These are phyloP conservation scores for Eimeria maxima DNA, from an alignment of 169 alveolate species.

Conservation along the genomic window DNA sequence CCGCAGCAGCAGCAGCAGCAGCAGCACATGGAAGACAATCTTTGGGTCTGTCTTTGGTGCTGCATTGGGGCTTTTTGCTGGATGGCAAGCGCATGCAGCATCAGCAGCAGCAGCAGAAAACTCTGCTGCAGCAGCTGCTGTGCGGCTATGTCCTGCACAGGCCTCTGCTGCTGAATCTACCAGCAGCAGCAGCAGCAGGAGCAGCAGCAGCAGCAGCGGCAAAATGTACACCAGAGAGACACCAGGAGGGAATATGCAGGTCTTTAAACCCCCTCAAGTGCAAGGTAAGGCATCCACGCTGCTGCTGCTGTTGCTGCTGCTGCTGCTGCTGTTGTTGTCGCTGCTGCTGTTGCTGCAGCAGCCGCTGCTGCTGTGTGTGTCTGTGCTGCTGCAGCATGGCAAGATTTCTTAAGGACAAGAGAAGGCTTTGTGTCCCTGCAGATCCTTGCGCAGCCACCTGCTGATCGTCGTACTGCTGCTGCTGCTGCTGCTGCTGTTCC, in stretches of 20 bases:
- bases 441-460: constrained; percentile 44
- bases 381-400: background rate
- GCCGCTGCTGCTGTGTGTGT: too few relatives aligned
- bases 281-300: constrained; percentile 13
- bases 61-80: background rate
- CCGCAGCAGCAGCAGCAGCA: constrained; percentile 13
- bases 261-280: constrained; percentile 13
- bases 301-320: background rate
- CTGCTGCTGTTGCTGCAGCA: background rate
- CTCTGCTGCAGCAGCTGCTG: constrained; percentile 39
- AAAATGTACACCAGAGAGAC: too few relatives aligned
- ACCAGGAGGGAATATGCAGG: background rate
- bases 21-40: background rate
- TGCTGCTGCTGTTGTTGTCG: background rate
- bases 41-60: constrained; percentile 26
- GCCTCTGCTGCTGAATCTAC: background rate
- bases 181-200: too few relatives aligned
- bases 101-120: constrained; percentile 43
- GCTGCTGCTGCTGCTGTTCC: constrained; percentile 33
- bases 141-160: constrained; percentile 49
- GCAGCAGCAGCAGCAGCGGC: too few relatives aligned
- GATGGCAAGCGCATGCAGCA: constrained; percentile 47
- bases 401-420: background rate
- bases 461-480: background rate
- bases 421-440: constrained; percentile 24